Percentiles rank a stretch among this genome's conserved stretches.
These are phyloP conservation scores for Plectosphaerella plurivora DNA, from an alignment of 2,329 filamentous ascomycete genomes.

Conservation along the genomic window DNA sequence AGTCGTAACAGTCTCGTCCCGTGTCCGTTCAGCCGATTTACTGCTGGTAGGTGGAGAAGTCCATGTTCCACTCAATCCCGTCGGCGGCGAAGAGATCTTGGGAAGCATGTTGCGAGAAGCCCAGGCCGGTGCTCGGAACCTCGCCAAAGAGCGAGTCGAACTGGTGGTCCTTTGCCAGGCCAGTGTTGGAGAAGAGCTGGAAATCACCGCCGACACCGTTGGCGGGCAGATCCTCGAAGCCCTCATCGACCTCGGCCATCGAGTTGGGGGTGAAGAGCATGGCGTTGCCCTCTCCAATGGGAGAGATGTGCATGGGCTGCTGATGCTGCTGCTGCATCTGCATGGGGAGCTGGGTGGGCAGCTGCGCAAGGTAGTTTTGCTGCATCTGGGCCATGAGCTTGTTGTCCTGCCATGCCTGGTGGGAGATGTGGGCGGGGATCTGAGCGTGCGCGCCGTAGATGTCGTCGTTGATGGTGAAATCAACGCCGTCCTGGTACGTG, in stretches of 20 bases:
- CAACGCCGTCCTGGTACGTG: conserved; percentile 55
- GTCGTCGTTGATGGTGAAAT: conserved; percentile 60
- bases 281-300: conserved; percentile 61
- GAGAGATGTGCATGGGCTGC: conserved; percentile 57
- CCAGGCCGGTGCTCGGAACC: conserved; percentile 43
- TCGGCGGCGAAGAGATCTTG: conserved; percentile 42
- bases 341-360: conserved; percentile 23
- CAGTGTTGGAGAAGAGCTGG: conserved; percentile 49
- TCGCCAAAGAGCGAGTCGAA: conserved; percentile 45
- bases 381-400: conserved; percentile 9
- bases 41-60: conserved; percentile 25
- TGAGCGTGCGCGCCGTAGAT: conserved; percentile 56
- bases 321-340: conserved; percentile 27
- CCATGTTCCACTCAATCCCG: conserved; percentile 35
- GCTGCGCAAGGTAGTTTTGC: conserved; percentile 1
- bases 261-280: conserved; percentile 67
- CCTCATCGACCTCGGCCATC: conserved; percentile 59
- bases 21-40: conserved; percentile 11
- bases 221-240: conserved; percentile 50
- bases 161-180: conserved; percentile 32
- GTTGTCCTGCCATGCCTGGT: conserved; percentile 28
- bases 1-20: background rate
- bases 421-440: conserved; percentile 49
- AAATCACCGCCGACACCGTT: conserved; percentile 56
- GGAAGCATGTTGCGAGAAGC: conserved; percentile 48